These are phyloP conservation scores for Russula emetica DNA, from an alignment of 768 basidiomycete species.

Conservation along the genomic window DNA sequence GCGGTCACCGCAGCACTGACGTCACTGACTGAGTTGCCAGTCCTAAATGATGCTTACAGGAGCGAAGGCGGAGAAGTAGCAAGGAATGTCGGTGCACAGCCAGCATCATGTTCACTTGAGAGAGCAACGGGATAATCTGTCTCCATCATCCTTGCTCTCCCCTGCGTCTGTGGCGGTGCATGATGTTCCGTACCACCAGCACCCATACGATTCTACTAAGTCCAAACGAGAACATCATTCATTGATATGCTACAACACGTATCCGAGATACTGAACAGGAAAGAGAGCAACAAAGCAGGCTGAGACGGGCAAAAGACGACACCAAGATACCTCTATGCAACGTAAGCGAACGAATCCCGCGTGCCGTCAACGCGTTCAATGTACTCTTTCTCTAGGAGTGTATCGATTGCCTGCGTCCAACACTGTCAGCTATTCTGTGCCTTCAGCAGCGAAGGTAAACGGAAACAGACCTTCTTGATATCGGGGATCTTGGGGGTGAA, in stretches of 20 bases:
- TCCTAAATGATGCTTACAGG: too few relatives aligned
- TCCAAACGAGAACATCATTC: constrained; percentile 13
- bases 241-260: constrained; percentile 25
- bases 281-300: not conserved
- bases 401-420: constrained; percentile 73
- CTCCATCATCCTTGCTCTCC: too few relatives aligned
- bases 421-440: constrained; percentile 11
- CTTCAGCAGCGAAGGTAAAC: not conserved
- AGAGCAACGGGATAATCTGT: too few relatives aligned
- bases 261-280: constrained; percentile 14
- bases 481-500: constrained; percentile 93
- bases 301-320: not conserved
- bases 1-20: too few relatives aligned
- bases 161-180: too few relatives aligned
- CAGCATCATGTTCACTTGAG: too few relatives aligned
- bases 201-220: too few relatives aligned
- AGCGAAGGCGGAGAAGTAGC: too few relatives aligned
- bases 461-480: constrained; percentile 79
- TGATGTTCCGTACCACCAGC: too few relatives aligned
- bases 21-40: too few relatives aligned
- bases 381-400: constrained; percentile 93
- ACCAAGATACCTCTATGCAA: constrained; percentile 42
- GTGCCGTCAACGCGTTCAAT: constrained; percentile 90
- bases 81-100: too few relatives aligned
- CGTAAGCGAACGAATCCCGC: constrained; percentile 83